Evolutionary conservation across 148 eudicot species (phyloP), one percentile per base, ranked within the genome.

Genomic region (Oxyria digyna): DNA sequence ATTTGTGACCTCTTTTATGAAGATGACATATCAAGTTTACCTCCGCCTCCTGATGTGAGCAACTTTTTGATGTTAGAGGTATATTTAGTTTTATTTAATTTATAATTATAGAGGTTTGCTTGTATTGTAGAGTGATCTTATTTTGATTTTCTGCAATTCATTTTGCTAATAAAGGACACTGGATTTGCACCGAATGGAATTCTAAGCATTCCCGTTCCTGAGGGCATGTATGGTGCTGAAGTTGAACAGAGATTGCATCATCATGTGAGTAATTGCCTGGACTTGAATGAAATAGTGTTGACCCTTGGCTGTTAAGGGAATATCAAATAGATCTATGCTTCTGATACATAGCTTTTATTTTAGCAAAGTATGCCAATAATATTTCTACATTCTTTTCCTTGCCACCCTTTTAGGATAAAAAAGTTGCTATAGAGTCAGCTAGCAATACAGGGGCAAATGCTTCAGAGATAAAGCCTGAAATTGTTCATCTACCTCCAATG

Each of bases 31-130:
- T 82, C 75, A 67, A 79, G 72, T 76, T 68, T 94, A 72, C 97
- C 97, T 74, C 63, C 74, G 27, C 78, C 92, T 21, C 96, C 97
- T 49, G 93, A 94, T 77, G 97, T 88, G 72, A 80, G 97, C 96
- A 94, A 81, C 80, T 94, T 83, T 76, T 81, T 94, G 78, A 78
- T 93, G 57, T 74, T 91, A 54, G 99, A 94, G 99, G 97, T 91
- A 80, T 50, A 69, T 43, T 31, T 72, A 15, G 52, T 32, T 40
- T 37, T 5, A 18, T 41, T 37, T 20, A 38, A 35, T 18, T 9
- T 37, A 35, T 38, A 18, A 37, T 38, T 41, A 37, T 66, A 4
- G 18, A 38, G 45, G 46, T 37, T 59, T 59, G 35, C 43, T 10
- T 7, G 43, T 10, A 2, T 18, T 66, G 46, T 38, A 35, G 26